Conservation (phyloP, 1,139 yeast genomes). For the Hansenula anomala region DNA sequence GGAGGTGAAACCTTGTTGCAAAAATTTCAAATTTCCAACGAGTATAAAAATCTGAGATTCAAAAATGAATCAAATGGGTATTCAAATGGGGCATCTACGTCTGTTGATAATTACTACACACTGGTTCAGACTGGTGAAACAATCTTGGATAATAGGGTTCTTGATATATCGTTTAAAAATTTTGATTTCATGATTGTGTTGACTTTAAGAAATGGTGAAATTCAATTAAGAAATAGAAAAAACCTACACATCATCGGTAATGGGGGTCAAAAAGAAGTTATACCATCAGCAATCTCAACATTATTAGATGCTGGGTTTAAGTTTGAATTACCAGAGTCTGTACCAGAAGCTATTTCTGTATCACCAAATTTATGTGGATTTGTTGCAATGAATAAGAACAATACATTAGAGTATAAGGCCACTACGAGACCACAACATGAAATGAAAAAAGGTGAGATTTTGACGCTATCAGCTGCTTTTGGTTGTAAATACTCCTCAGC, state of each 20-base stretch:
- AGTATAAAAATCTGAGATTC: slow-evolving; percentile 17
- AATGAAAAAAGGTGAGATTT: slow-evolving; percentile 8
- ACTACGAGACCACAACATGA: background rate
- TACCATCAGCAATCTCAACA: slow-evolving; percentile 31
- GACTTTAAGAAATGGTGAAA: slow-evolving; percentile 35
- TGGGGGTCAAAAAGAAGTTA: slow-evolving; percentile 3
- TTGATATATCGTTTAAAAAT: slow-evolving; percentile 15
- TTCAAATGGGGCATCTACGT: background rate
- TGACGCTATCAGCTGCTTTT: slow-evolving; percentile 48
- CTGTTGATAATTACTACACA: slow-evolving; percentile 16
- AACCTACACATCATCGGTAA: slow-evolving; percentile 20
- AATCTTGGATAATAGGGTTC: slow-evolving; percentile 11
- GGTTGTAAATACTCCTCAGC: slow-evolving; percentile 65
- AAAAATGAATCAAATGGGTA: slow-evolving; percentile 7
- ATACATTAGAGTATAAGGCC: slow-evolving; percentile 1
- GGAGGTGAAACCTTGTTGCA: slow-evolving; percentile 15
- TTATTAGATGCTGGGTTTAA: slow-evolving; percentile 57
- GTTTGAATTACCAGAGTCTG: slow-evolving; percentile 32
- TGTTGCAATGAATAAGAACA: slow-evolving; percentile 30
- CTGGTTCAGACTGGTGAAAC: slow-evolving; percentile 13
- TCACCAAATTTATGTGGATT: slow-evolving; percentile 57
- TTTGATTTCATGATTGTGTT: slow-evolving; percentile 27
- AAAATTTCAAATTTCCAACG: slow-evolving; percentile 19
- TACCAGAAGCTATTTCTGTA: slow-evolving; percentile 38
- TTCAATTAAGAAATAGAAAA: slow-evolving; percentile 39